phyloP scores from a whole-genome alignment of 176 grass and related monocot species.

The Hordeum marinum region DNA sequence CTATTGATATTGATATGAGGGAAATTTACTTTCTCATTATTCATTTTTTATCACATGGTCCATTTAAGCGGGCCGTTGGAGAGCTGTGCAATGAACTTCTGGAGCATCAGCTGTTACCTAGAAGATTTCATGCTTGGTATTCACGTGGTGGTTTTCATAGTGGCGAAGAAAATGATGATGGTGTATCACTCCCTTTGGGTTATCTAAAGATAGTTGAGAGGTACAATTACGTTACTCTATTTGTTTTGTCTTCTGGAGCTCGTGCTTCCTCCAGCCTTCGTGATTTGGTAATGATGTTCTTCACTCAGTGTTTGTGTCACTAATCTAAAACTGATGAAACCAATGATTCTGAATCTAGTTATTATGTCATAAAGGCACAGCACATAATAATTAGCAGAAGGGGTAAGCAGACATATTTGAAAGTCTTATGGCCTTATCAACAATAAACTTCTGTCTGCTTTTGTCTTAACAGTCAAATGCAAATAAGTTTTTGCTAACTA shows the following conservation, averaged over 20 bases:
- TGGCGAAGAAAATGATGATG: conserved; percentile 88
- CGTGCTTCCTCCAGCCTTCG: background rate
- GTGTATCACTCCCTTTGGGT: conserved; percentile 84
- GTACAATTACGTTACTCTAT: conserved; percentile 36
- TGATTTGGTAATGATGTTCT: background rate
- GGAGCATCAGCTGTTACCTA: conserved; percentile 84
- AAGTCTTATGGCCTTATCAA: background rate
- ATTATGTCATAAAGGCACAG: background rate
- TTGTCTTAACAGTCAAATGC: conserved; percentile 7
- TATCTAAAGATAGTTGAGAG: conserved; percentile 82
- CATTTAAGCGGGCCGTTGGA: conserved; percentile 66
- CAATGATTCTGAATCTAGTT: background rate
- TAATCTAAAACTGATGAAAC: conserved; percentile 15
- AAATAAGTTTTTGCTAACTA: background rate
- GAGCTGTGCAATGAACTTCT: conserved; percentile 81
- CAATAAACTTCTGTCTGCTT: background rate
- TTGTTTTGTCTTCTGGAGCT: background rate
- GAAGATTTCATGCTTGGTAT: conserved; percentile 98
- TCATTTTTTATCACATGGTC: conserved; percentile 90
- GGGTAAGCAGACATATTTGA: background rate
- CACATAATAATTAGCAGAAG: conserved; percentile 1
- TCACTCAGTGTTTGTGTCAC: background rate
- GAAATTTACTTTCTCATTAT: conserved; percentile 97
- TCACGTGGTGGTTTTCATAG: conserved; percentile 60
- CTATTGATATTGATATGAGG: conserved; percentile 78